These are phyloP conservation scores for Mycotypha africana DNA, from an alignment of 371 early-diverging fungal species.

Conservation along the genomic window DNA sequence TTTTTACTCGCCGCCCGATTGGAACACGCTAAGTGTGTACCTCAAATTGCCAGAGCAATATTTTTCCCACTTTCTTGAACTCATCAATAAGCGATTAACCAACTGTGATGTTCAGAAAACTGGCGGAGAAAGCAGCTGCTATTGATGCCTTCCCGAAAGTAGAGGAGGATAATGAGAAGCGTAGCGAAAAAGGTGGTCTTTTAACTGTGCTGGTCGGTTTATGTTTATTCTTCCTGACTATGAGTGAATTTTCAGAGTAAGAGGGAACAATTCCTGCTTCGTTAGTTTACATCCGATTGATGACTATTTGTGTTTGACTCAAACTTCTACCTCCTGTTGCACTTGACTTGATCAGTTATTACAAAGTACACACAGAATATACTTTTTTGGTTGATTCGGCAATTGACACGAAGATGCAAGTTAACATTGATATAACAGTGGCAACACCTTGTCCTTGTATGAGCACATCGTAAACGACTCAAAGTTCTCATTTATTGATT, in stretches of 20 bases:
- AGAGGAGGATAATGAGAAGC: constrained; percentile 69
- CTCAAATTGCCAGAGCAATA: too few species aligned
- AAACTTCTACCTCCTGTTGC: too few species aligned
- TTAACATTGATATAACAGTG: constrained; percentile 85
- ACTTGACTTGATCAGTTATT: constrained; percentile 29
- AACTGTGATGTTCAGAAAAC: not conserved
- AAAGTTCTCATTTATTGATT: not conserved
- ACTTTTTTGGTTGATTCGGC: constrained; percentile 74
- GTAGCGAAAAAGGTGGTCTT: constrained; percentile 77
- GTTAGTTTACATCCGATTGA: too few species aligned
- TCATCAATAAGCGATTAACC: too few species aligned
- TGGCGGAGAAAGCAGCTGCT: constrained; percentile 26
- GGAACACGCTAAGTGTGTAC: too few species aligned
- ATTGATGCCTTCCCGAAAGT: constrained; percentile 90
- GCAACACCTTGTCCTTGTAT: constrained; percentile 85
- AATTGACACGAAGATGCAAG: constrained; percentile 62
- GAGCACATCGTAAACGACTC: too few species aligned
- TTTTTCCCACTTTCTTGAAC: too few species aligned
- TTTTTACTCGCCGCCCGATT: too few species aligned
- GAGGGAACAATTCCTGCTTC: too few species aligned
- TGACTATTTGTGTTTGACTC: too few species aligned
- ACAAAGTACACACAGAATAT: constrained; percentile 59
- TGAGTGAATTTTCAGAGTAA: constrained; percentile 68
- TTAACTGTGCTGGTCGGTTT: constrained; percentile 67
- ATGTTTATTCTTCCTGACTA: constrained; percentile 57